Base-by-base conservation (phyloP, 2,329 filamentous ascomycete species). In the Epichloe sylvatica region DNA sequence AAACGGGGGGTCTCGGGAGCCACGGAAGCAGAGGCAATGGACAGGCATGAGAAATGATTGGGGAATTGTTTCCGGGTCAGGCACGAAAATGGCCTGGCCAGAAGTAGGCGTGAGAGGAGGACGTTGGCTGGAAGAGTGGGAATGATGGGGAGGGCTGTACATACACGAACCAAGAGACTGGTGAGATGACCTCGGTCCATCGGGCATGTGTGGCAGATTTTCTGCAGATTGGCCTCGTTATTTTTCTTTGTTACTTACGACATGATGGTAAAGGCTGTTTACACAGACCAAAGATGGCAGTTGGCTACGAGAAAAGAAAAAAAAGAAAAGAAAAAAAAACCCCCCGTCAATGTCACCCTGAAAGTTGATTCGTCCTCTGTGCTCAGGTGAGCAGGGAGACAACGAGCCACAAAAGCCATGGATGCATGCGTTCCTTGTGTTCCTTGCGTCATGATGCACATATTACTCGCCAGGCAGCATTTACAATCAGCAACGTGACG, bases 401-500 rank as follows among this genome's bases (percentile, higher is more conserved):
- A 21, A n/a, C n/a, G 34, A 36, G 34, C 9, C 34, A 21, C 43
- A 21, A 8, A 17, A 19, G n/a, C 30, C 25, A 30, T 11, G 25
- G 6, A 36, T 25, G 23, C 23, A 25, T 15, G 17, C 44, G 30
- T 48, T 8, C 46, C 25, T 48, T 37, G 37, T 23, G 39, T 35
- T 21, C 9, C 37, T 30, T 9, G 25, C 8, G 25, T 30, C 9
- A 30, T 30, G 25, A 9, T 1, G 25, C 25, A 30, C 25, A 30
- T 8, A 3, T 8, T 8, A 25, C 25, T 30, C 25, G 25, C 25
- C 15, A 39, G 37, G 19, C 15, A 37, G 46, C 41, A 42, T 51
- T 25, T 15, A 3, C 17, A 19, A 17, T 13, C 38, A 37, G 38
- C 47, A 52, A 49, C 47, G 47, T 49, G 50, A 49, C 50, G 34